Percentiles rank a stretch among this genome's conserved stretches.
These are phyloP conservation scores for Cyberlindnera mycetangii DNA, from an alignment of 805 yeast species.

Conservation along the genomic window DNA sequence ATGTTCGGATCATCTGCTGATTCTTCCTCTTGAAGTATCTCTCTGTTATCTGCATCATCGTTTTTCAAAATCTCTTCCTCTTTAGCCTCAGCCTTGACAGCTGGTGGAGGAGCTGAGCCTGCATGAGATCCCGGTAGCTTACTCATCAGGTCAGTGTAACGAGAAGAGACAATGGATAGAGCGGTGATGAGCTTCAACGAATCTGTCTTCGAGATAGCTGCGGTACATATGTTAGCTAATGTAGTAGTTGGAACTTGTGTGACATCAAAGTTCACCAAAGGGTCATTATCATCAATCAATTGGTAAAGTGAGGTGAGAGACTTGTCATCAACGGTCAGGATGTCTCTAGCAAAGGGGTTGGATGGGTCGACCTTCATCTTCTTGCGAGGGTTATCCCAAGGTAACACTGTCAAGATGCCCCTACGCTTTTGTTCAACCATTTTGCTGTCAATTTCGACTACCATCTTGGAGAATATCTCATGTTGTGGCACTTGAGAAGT, in stretches of 20 bases:
- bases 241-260: slow-evolving; percentile 62
- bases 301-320: slow-evolving; percentile 66
- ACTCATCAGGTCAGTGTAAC: slow-evolving; percentile 50
- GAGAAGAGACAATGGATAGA: slow-evolving; percentile 61
- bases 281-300: slow-evolving; percentile 58
- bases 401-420: slow-evolving; percentile 24
- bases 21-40: slow-evolving; percentile 18
- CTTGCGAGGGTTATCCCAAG: slow-evolving; percentile 30
- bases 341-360: slow-evolving; percentile 31
- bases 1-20: slow-evolving; percentile 35
- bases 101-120: background rate
- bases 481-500: slow-evolving; percentile 19
- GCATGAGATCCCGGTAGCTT: slow-evolving; percentile 17
- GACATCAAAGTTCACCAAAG: slow-evolving; percentile 66
- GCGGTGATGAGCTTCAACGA: slow-evolving; percentile 57
- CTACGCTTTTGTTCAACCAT: slow-evolving; percentile 28
- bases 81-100: slow-evolving; percentile 31
- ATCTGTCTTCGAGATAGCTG: slow-evolving; percentile 59
- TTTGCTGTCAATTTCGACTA: slow-evolving; percentile 21
- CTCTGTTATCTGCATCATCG: slow-evolving; percentile 28
- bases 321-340: slow-evolving; percentile 36
- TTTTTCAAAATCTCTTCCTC: slow-evolving; percentile 21
- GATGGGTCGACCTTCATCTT: slow-evolving; percentile 22
- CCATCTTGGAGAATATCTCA: slow-evolving; percentile 19
- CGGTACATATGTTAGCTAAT: slow-evolving; percentile 60